Conservation (phyloP, 164 flowering plant species). For the Vitis rupestris region DNA sequence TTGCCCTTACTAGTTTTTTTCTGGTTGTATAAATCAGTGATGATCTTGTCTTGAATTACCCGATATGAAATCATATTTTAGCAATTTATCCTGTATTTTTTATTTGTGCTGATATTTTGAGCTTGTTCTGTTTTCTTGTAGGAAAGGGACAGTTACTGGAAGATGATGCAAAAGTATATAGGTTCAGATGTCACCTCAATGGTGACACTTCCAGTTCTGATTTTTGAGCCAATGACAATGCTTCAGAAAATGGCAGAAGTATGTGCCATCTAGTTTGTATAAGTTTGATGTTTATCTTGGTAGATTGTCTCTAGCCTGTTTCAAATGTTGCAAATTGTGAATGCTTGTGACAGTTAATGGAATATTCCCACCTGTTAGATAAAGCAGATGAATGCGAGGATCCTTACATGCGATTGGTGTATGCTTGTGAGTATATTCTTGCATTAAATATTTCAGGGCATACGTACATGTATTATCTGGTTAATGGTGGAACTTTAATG, state of each 20-base stretch:
- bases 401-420: constrained; percentile 85
- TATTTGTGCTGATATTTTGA: not conserved
- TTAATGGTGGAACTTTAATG: not conserved
- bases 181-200: constrained; percentile 87
- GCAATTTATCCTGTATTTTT: too few species aligned
- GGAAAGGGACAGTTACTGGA: constrained; percentile 86
- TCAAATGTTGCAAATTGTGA: not conserved
- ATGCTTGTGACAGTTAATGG: constrained; percentile 66
- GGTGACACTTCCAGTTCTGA: constrained; percentile 88
- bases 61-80: not conserved
- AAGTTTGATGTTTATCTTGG: not conserved
- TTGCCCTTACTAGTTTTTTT: not conserved
- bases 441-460: not conserved
- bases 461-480: not conserved
- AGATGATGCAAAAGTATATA: constrained; percentile 84
- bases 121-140: constrained; percentile 18
- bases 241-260: constrained; percentile 94
- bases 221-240: constrained; percentile 93
- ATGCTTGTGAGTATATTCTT: constrained; percentile 54
- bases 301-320: not conserved
- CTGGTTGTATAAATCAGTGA: not conserved
- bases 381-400: constrained; percentile 88
- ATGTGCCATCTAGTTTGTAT: constrained; percentile 13
- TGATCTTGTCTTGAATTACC: not conserved
- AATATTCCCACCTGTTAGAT: constrained; percentile 79